phyloP scores from a whole-genome alignment of 495 filamentous ascomycete species.

The Trichoderma orchidacearum region DNA sequence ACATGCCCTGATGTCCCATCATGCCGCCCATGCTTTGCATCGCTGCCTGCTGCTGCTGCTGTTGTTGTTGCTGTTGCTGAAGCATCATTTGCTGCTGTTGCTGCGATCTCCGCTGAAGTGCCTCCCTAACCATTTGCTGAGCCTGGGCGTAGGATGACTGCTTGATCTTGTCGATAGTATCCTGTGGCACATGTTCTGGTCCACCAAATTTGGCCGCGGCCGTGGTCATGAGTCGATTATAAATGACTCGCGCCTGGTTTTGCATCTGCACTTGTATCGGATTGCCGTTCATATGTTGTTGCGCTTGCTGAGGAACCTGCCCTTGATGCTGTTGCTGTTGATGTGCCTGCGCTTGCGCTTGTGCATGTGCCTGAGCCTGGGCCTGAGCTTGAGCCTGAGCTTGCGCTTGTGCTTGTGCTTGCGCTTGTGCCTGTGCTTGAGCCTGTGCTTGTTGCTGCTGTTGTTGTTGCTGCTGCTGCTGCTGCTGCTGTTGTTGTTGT shows the following conservation, averaged over 20 bases:
- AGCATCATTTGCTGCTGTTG: conserved; percentile 28
- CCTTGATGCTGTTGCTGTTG: conserved; percentile 18
- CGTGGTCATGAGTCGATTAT: conserved; percentile 32
- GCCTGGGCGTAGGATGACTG: conserved; percentile 10
- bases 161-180: conserved; percentile 18
- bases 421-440: background rate
- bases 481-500: conserved; percentile 16
- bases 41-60: conserved; percentile 18
- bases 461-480: conserved; percentile 15
- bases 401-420: conserved; percentile 11
- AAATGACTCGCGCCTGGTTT: conserved; percentile 24
- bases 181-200: conserved; percentile 17
- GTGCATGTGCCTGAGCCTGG: background rate
- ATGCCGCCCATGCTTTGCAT: conserved; percentile 23
- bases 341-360: background rate
- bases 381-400: conserved; percentile 21
- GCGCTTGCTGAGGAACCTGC: conserved; percentile 15
- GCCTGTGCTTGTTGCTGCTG: conserved; percentile 15
- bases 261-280: conserved; percentile 10
- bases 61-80: conserved; percentile 11
- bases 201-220: conserved; percentile 24
- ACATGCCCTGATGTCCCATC: conserved; percentile 20
- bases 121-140: conserved; percentile 15
- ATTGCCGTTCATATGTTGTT: conserved; percentile 21
- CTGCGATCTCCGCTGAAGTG: conserved; percentile 18